These are phyloP conservation scores for Schoenoplectus tabernaemontani DNA, from an alignment of 202 grass and related monocot genomes.

Conservation along the genomic window DNA sequence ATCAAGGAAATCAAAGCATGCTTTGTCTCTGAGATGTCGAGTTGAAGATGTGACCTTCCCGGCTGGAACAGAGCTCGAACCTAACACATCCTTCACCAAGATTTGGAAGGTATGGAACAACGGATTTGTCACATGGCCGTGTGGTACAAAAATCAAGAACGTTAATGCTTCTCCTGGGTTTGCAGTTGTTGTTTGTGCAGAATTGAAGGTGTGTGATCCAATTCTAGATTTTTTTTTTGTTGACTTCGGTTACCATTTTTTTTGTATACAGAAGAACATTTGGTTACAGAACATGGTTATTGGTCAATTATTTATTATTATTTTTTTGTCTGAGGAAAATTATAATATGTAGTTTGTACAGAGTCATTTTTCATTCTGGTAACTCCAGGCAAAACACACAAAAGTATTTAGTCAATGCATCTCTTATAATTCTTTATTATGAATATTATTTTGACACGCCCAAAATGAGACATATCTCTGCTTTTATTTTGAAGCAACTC, in stretches of 20 bases:
- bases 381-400: no score
- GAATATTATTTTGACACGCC: not conserved
- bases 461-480: not conserved
- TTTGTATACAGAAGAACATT: not conserved
- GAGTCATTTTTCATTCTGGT: no score
- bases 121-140: not conserved
- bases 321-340: no score
- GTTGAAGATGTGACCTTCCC: not conserved
- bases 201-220: not conserved
- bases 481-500: not conserved
- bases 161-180: not conserved
- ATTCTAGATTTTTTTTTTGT: not conserved
- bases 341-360: no score
- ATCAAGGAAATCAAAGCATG: not conserved
- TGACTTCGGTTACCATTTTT: not conserved
- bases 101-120: not conserved
- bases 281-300: no score
- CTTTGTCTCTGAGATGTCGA: not conserved
- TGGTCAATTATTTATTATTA: no score
- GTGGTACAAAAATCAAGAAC: not conserved
- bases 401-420: no score
- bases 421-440: no score
- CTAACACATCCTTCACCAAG: not conserved
- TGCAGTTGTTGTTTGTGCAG: not conserved
- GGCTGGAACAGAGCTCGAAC: not conserved